phyloP scores from a whole-genome alignment of 306 rosid genomes.

The Cicer yamashitae region DNA sequence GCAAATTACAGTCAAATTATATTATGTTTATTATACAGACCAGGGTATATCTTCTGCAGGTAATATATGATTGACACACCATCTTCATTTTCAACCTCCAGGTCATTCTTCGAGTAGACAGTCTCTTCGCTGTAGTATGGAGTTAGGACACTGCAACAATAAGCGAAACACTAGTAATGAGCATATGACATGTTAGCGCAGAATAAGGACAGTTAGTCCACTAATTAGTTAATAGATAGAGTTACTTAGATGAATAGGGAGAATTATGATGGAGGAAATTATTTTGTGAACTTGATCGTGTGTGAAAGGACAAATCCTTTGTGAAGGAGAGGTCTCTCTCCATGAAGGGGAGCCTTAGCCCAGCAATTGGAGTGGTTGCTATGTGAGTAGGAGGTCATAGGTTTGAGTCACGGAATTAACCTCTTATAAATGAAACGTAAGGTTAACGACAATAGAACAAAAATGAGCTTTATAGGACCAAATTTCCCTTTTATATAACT shows the following conservation, averaged over 20 bases:
- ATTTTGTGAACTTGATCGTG: slow-evolving; percentile 11
- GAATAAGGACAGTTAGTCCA: slow-evolving; percentile 24
- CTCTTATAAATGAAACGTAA: slow-evolving; percentile 7
- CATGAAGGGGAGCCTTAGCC: slow-evolving; percentile 1
- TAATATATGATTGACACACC: slow-evolving; percentile 92
- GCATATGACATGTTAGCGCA: slow-evolving; percentile 19
- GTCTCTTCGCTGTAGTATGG: slow-evolving; percentile 99
- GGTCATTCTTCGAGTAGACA: slow-evolving; percentile 88
- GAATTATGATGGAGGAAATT: neutral
- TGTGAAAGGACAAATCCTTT: neutral
- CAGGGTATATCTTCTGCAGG: slow-evolving; percentile 97
- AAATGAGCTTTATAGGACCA: slow-evolving; percentile 9
- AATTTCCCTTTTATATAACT: slow-evolving; percentile 27
- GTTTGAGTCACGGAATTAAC: slow-evolving; percentile 12
- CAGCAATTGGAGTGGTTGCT: neutral
- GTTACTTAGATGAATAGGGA: slow-evolving; percentile 11
- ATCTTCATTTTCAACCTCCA: slow-evolving; percentile 97
- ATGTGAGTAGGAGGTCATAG: slow-evolving; percentile 15
- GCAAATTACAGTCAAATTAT: slow-evolving; percentile 36
- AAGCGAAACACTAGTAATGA: slow-evolving; percentile 38
- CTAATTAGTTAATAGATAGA: neutral
- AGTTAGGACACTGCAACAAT: slow-evolving; percentile 77
- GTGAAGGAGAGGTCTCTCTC: slow-evolving; percentile 23
- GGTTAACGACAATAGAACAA: neutral
- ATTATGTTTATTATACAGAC: slow-evolving; percentile 54